These are phyloP conservation scores for Arachis stenosperma DNA, from an alignment of 306 rosid species.

Conservation along the genomic window DNA sequence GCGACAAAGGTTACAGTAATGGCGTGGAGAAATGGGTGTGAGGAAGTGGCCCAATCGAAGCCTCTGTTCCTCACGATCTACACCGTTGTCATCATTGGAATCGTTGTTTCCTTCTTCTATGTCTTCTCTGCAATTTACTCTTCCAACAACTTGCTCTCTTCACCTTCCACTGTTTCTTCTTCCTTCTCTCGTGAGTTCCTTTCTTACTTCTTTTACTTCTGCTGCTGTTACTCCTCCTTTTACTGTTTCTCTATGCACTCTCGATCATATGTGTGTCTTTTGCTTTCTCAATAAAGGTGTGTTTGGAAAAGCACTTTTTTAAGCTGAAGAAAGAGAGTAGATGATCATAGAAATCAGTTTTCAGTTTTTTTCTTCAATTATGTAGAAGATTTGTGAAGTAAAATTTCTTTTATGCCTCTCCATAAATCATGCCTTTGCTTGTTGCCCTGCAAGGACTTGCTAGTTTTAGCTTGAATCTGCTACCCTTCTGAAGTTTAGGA, in stretches of 20 bases:
- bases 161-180: constrained; percentile 44
- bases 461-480: constrained; percentile 17
- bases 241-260: too few relatives aligned
- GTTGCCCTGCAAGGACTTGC: too few relatives aligned
- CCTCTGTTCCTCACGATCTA: constrained; percentile 69
- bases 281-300: background rate
- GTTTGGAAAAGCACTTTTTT: too few relatives aligned
- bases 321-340: too few relatives aligned
- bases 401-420: too few relatives aligned
- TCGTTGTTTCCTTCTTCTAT: constrained; percentile 62
- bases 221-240: background rate
- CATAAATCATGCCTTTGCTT: too few relatives aligned
- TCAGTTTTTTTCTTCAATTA: too few relatives aligned
- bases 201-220: background rate
- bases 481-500: constrained; percentile 14
- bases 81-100: constrained; percentile 62
- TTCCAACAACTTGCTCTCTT: background rate
- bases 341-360: too few relatives aligned
- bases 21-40: constrained; percentile 54
- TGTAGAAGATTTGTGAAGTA: too few relatives aligned
- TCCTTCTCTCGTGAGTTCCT: constrained; percentile 45
- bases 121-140: constrained; percentile 75
- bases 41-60: constrained; percentile 56
- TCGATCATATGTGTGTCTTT: too few relatives aligned
- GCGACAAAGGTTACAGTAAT: constrained; percentile 13